Conservation (phyloP, 192 early-diverging fungal species). For the Diversispora epigaea region DNA sequence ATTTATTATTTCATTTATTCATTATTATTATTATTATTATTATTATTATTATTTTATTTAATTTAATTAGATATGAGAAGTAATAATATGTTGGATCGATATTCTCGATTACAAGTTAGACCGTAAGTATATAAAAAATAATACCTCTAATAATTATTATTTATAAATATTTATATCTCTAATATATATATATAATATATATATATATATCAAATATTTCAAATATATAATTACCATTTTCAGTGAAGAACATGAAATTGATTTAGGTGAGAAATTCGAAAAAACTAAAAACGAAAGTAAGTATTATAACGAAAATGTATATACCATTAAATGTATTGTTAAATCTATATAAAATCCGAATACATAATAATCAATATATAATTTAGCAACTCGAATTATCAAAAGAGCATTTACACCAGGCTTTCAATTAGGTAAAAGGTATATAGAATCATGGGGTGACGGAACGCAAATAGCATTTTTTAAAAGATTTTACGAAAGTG, state of each 20-base stretch:
- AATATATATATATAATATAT: background rate
- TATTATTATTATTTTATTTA: background rate
- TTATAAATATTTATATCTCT: background rate
- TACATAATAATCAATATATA: background rate
- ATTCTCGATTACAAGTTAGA: background rate
- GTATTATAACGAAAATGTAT: background rate
- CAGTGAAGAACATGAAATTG: constrained; percentile 37
- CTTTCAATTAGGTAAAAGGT: constrained; percentile 36
- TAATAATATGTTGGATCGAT: background rate
- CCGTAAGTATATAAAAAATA: constrained; percentile 8
- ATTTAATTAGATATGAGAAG: constrained; percentile 32
- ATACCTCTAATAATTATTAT: background rate
- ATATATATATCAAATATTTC: no score
- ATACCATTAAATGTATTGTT: background rate
- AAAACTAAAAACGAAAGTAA: constrained; percentile 35
- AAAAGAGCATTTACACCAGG: constrained; percentile 39
- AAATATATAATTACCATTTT: no score
- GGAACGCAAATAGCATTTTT: constrained; percentile 47
- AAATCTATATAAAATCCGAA: no score
- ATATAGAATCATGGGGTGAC: constrained; percentile 44
- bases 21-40: background rate
- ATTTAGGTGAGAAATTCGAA: constrained; percentile 37
- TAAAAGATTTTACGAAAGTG: constrained; percentile 39
- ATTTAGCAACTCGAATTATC: constrained; percentile 32
- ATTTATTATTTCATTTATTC: background rate